Percentiles rank a stretch among this genome's conserved stretches.
These are phyloP conservation scores for Bromus sterilis DNA, from an alignment of 176 grass and related monocot species.

Conservation along the genomic window DNA sequence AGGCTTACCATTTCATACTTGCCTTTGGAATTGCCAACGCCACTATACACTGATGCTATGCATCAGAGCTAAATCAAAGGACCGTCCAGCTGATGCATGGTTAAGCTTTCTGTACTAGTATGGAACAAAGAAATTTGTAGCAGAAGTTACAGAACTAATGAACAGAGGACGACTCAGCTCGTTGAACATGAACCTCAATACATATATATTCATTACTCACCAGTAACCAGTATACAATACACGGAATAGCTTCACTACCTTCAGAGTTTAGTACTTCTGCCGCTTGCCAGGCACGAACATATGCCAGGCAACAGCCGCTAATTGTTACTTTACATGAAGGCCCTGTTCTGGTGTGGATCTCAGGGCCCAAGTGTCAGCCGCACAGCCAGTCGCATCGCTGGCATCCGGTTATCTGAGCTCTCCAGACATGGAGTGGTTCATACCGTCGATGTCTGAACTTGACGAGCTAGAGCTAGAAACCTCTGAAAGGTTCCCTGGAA, in stretches of 20 bases:
- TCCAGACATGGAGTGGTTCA: conserved; percentile 35
- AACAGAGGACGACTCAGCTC: not conserved
- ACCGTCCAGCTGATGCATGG: not conserved
- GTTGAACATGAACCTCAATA: not conserved
- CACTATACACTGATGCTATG: not conserved
- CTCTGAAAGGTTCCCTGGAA: conserved; percentile 30
- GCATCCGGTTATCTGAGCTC: conserved; percentile 28
- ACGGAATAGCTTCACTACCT: not conserved
- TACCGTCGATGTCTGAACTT: conserved; percentile 39
- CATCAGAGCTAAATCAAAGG: not conserved
- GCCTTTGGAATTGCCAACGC: not conserved
- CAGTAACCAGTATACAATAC: not conserved
- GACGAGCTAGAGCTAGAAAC: conserved; percentile 20
- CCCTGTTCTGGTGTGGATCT: not conserved
- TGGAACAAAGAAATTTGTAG: not conserved
- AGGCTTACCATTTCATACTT: not conserved
- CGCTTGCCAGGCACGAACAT: not conserved
- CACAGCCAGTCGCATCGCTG: conserved; percentile 18
- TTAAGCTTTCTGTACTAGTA: conserved; percentile 9
- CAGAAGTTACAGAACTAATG: not conserved
- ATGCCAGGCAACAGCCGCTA: not conserved
- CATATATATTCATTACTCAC: not conserved
- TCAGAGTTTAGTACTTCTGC: not conserved
- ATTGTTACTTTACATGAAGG: not conserved
- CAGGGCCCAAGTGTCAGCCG: conserved; percentile 45